Evolutionary conservation across 139 green algal species (phyloP).

Genomic region (Coelastrella sp.): DNA sequence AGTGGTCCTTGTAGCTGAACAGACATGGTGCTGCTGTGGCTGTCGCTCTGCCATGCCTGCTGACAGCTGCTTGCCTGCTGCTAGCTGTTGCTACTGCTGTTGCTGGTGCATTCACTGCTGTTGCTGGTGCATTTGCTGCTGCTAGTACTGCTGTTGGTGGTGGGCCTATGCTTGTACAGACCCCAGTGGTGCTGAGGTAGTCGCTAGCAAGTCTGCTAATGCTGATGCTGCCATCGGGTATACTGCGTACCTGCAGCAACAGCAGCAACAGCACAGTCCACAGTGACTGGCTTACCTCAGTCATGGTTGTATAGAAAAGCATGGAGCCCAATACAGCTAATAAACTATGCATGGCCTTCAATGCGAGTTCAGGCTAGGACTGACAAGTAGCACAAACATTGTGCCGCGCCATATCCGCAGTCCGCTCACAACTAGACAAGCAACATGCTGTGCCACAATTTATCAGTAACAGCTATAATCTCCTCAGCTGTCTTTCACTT

Average conservation of each 20-base stretch:
- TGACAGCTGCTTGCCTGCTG: not conserved
- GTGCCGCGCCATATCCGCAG: no score
- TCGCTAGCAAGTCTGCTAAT: constrained; percentile 24
- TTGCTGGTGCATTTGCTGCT: no score
- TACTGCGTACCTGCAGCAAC: constrained; percentile 19
- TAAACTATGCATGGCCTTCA: no score
- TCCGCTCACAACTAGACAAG: no score
- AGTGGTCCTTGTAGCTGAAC: not conserved
- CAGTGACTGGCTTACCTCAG: not conserved
- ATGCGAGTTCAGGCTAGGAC: no score
- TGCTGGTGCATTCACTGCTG: not conserved
- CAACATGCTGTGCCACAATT: no score
- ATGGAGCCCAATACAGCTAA: no score
- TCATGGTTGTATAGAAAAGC: no score
- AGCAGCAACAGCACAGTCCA: not conserved
- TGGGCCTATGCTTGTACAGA: not conserved
- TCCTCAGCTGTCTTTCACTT: no score
- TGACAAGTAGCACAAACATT: no score
- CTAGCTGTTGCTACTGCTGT: not conserved
- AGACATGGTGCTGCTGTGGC: not conserved
- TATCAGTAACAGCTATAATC: no score
- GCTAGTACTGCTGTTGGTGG: not conserved
- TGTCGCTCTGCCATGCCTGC: not conserved
- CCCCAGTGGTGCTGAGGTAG: constrained; percentile 17
- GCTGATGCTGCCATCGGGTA: not conserved